Conservation (phyloP, 805 yeast species). For the Candida insectorum region DNA sequence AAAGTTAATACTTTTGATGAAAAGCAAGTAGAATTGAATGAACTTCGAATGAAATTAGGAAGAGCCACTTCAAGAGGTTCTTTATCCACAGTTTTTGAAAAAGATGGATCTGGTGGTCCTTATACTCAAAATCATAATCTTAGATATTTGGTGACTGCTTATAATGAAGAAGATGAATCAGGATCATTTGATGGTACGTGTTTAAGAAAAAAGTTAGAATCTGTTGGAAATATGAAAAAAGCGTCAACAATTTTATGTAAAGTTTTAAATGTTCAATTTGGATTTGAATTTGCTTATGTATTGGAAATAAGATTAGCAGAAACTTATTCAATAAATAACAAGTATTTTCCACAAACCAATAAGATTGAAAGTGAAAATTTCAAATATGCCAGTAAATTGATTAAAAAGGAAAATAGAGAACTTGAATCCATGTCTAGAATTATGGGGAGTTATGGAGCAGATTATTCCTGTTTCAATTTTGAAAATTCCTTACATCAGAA, state of each 20-base stretch:
- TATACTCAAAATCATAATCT: constrained; percentile 49
- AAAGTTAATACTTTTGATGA: constrained; percentile 11
- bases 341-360: constrained; percentile 44
- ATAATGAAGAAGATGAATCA: constrained; percentile 10
- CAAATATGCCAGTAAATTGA: constrained; percentile 34
- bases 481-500: constrained; percentile 40
- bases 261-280: constrained; percentile 28
- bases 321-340: constrained; percentile 36
- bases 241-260: constrained; percentile 44
- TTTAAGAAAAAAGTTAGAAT: constrained; percentile 33
- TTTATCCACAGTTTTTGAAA: constrained; percentile 48
- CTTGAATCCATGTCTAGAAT: constrained; percentile 43
- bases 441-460: constrained; percentile 40
- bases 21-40: constrained; percentile 23
- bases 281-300: constrained; percentile 45
- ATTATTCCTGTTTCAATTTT: constrained; percentile 20
- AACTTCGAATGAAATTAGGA: constrained; percentile 40
- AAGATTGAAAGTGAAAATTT: constrained; percentile 45
- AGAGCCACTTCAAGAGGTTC: constrained; percentile 52
- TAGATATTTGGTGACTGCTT: constrained; percentile 23
- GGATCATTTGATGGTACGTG: constrained; percentile 17
- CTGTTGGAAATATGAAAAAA: constrained; percentile 37
- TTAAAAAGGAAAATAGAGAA: constrained; percentile 18
- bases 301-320: constrained; percentile 52
- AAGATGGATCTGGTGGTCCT: constrained; percentile 64